Evolutionary conservation across 2,329 filamentous ascomycete species (phyloP), one percentile per base, ranked within the genome.

Genomic region (Paradendryphiella salina): DNA sequence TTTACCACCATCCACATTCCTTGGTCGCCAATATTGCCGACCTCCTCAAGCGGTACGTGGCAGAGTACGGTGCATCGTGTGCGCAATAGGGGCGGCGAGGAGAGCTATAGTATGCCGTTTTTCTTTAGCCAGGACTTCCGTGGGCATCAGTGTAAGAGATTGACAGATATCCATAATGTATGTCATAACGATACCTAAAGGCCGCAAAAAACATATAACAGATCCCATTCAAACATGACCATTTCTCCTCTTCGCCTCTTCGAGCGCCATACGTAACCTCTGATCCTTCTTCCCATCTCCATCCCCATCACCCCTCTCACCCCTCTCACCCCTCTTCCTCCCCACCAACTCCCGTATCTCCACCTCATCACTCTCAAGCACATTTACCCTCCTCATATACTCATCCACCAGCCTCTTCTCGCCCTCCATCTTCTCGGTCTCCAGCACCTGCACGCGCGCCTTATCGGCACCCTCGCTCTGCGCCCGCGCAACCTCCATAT

Each of bases 171-270:
- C n/a, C n/a, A n/a, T n/a, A n/a, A n/a, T n/a, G n/a, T n/a, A n/a
- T 18, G 13, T 8, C 3, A 36, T 21, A 10, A 37, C 14, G 31
- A 23, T 14, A 20, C 17, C 15, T n/a, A 42, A 17, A 14, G 10
- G 5, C 10, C n/a, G 4, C 7, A 10, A 35, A 15, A 15, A 18
- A 21, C 6, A 23, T 20, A 20, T 8, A 23, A 28, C 9, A 23
- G 10, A 40, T 31, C 13, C 13, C 17, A 36, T 7, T 51, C 33
- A 62, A 8, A 28, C 52, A 54, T 71, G 59, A 6, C 71, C 78
- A 67, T 83, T 82, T 54, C 81, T 74, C 67, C 72, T 76, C 70
- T 82, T 82, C 7, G 80, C 80, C 49, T 78, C 76, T 53, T 82
- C 79, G 46, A 83, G 63, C 26, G 80, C 80, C 56, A 70, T 76